Evolutionary conservation across 768 basidiomycete species (phyloP), one percentile per base, ranked within the genome.

Genomic region (Rickenella mellea): DNA sequence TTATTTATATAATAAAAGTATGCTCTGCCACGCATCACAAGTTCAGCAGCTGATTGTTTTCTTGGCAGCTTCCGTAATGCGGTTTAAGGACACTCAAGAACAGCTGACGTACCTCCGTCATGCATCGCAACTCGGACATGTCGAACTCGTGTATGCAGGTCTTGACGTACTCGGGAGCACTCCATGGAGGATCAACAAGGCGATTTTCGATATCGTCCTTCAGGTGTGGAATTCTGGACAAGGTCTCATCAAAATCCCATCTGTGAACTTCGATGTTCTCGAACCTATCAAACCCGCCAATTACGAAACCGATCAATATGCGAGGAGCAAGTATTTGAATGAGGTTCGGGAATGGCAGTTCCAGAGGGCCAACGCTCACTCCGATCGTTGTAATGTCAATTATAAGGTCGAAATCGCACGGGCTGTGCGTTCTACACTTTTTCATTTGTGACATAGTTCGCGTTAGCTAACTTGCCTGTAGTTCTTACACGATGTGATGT

Each of bases 381-480:
- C 87, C 3, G 88, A 92, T 32, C 71, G 94, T 31, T 98, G 94
- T 59, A 86, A 71, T 55, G 80, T 92, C 36, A 98, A 97, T 58
- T 97, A 97, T 62, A 94, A 92, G 59, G 80, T 99, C 44, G 94
- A 98, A 64, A 94, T 97, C 53, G 92, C 91, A 7, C 74, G 86
- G 39, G 81, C 92, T 40, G 89, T 91, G 57, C 59, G 81, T 71
- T 9, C 27, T 40, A 9, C 37, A 19, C 25, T 38, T 35, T 31
- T 22, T 33, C 20, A 41, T 31, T 28, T 30, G 31, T 28, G 5
- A 21, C 32, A 3, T 26, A 15, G 11, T 5, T 20, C 5, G 7
- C 14, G 5, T 7, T 27, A 25, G 45, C 28, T 48, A 38, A 48
- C 46, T 22, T 31, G 20, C 33, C 40, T 9, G 38, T 44, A 89